A percentile compares a stretch with the other conserved stretches of the same genome.
phyloP scores from a whole-genome alignment of 1,284 basidiomycete species.

The Vanrija sp. region DNA sequence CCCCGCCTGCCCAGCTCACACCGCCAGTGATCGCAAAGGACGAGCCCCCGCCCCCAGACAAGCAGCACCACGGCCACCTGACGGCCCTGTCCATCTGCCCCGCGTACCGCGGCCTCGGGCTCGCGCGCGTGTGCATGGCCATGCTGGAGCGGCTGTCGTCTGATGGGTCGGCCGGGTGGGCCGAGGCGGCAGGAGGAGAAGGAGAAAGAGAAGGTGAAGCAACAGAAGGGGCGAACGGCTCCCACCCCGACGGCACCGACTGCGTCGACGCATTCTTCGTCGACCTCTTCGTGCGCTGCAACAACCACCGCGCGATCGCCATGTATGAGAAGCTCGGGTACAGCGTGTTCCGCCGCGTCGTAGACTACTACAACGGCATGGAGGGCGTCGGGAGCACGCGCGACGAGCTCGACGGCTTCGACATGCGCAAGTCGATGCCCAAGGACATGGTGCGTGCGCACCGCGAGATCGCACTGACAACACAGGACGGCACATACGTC shows the following conservation, averaged over 20 bases:
- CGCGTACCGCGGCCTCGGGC: conserved; percentile 37
- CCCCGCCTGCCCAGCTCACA: background rate
- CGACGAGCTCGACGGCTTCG: conserved; percentile 48
- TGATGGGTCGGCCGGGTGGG: conserved; percentile 19
- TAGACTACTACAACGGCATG: conserved; percentile 50
- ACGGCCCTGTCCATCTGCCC: conserved; percentile 48
- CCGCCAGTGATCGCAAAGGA: conserved; percentile 47
- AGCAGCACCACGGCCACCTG: conserved; percentile 48
- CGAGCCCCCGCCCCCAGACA: conserved; percentile 45
- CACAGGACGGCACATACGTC: conserved; percentile 34
- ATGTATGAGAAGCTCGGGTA: conserved; percentile 51
- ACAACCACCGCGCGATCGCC: conserved; percentile 45
- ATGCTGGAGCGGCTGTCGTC: conserved; percentile 39
- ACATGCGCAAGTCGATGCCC: conserved; percentile 49
- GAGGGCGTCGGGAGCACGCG: conserved; percentile 41
- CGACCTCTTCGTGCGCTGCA: conserved; percentile 49
- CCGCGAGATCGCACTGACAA: background rate
- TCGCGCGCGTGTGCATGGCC: conserved; percentile 46
- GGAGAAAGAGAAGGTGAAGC: background rate
- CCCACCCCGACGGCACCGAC: conserved; percentile 16
- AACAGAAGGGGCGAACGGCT: background rate
- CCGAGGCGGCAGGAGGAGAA: background rate
- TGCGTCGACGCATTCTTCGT: conserved; percentile 48
- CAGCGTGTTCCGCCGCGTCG: conserved; percentile 47
- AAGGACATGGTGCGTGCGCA: conserved; percentile 30